Conservation (phyloP, 176 grass and related monocot species). For the Carex parvula region DNA sequence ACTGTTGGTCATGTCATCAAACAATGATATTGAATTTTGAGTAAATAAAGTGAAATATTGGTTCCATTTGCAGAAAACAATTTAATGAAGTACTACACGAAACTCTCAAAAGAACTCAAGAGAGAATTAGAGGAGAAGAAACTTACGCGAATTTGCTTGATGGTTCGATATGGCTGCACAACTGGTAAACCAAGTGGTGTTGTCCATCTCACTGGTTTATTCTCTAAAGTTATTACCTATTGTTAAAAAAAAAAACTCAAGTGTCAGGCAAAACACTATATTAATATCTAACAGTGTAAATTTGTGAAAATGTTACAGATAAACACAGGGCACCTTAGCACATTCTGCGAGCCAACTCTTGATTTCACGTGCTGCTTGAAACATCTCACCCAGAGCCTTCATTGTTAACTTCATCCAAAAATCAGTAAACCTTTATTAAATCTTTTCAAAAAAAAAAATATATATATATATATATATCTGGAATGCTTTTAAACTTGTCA, state of each 20-base stretch:
- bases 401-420: slow-evolving; percentile 65
- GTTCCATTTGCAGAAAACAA: not conserved
- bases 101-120: slow-evolving; percentile 12
- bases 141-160: slow-evolving; percentile 74
- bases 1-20: not conserved
- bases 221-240: slow-evolving; percentile 87
- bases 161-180: slow-evolving; percentile 90
- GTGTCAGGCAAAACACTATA: not conserved
- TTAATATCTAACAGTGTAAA: slow-evolving; percentile 18
- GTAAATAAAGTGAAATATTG: not conserved
- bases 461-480: not conserved
- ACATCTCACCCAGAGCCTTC: slow-evolving; percentile 93
- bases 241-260: slow-evolving; percentile 27
- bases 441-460: no score
- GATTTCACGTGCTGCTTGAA: slow-evolving; percentile 85
- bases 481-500: not conserved
- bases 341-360: slow-evolving; percentile 92
- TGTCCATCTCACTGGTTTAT: slow-evolving; percentile 89
- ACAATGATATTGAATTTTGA: not conserved
- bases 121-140: slow-evolving; percentile 24
- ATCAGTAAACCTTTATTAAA: not conserved
- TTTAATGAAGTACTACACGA: not conserved
- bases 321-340: slow-evolving; percentile 60
- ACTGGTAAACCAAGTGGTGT: slow-evolving; percentile 90
- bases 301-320: slow-evolving; percentile 13